A percentile compares a stretch with the other conserved stretches of the same genome.
phyloP scores from a whole-genome alignment of 192 early-diverging fungal species.

The Dimargaris cristalligena region DNA sequence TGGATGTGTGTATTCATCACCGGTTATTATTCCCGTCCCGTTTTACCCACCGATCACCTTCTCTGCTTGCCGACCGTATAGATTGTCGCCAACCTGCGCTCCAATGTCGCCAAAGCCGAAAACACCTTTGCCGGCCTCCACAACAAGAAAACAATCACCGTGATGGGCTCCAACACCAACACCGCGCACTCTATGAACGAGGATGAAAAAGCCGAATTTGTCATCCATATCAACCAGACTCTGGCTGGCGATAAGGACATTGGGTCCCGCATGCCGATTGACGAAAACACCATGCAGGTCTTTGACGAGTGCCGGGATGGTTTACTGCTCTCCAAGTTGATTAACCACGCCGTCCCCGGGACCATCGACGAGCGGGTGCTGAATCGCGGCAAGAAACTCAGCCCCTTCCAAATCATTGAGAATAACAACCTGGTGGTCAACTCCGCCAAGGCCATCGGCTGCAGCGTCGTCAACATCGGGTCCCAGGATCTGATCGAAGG shows the following conservation, averaged over 20 bases:
- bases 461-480: constrained; percentile 96
- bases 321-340: constrained; percentile 88
- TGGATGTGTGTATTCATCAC: no score
- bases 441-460: constrained; percentile 97
- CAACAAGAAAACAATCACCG: constrained; percentile 69
- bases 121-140: constrained; percentile 28
- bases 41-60: no score
- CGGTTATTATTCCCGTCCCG: constrained; percentile 27
- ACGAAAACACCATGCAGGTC: constrained; percentile 83
- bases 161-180: constrained; percentile 68
- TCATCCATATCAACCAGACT: constrained; percentile 80
- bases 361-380: constrained; percentile 99
- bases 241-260: constrained; percentile 69
- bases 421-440: constrained; percentile 99
- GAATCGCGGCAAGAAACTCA: constrained; percentile 74
- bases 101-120: constrained; percentile 12
- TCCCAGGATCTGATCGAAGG: constrained; percentile 92
- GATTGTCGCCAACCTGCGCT: background rate
- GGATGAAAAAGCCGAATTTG: constrained; percentile 95
- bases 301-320: constrained; percentile 94
- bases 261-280: constrained; percentile 77
- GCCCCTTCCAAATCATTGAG: constrained; percentile 93
- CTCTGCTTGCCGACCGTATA: no score
- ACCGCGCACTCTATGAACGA: constrained; percentile 97
- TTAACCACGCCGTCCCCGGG: constrained; percentile 89